A percentile compares a stretch with the other conserved stretches of the same genome.
Conservation (phyloP, 257 asterid species). For the Solanum sitiens region DNA sequence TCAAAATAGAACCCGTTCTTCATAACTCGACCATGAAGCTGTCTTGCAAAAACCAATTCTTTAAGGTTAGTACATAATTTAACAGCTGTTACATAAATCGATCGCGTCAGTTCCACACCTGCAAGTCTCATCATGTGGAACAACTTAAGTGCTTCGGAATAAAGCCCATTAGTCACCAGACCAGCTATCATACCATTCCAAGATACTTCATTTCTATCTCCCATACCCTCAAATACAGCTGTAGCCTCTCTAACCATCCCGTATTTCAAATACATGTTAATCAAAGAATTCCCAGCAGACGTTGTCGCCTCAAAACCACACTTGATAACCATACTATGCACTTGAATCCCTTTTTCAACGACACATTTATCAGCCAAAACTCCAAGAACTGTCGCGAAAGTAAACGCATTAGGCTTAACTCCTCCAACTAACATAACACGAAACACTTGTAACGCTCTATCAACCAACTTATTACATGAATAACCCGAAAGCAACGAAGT, state of each 20-base stretch:
- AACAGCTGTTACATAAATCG: constrained; percentile 41
- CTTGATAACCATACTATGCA: constrained; percentile 58
- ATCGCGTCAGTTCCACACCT: constrained; percentile 43
- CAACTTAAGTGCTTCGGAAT: constrained; percentile 52
- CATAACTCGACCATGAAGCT: constrained; percentile 51
- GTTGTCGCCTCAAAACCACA: constrained; percentile 39
- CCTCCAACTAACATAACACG: constrained; percentile 44
- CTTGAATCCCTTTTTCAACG: constrained; percentile 42
- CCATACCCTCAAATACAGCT: constrained; percentile 38
- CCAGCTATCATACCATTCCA: constrained; percentile 96
- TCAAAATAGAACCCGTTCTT: constrained; percentile 44
- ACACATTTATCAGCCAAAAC: constrained; percentile 60
- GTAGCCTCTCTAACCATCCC: constrained; percentile 67
- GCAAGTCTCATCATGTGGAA: constrained; percentile 54
- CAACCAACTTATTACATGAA: constrained; percentile 32
- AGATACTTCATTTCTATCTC: constrained; percentile 47
- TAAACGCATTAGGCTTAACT: constrained; percentile 61
- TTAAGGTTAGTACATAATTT: constrained; percentile 62
- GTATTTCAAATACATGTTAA: constrained; percentile 63
- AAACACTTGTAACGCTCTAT: constrained; percentile 35
- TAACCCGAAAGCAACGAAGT: constrained; percentile 74
- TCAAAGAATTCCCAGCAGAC: constrained; percentile 70
- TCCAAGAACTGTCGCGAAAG: constrained; percentile 69
- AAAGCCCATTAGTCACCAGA: constrained; percentile 52
- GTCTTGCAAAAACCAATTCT: constrained; percentile 51